Base-by-base conservation (phyloP, 2,329 filamentous ascomycete species). In the Pleurostoma richardsiae region DNA sequence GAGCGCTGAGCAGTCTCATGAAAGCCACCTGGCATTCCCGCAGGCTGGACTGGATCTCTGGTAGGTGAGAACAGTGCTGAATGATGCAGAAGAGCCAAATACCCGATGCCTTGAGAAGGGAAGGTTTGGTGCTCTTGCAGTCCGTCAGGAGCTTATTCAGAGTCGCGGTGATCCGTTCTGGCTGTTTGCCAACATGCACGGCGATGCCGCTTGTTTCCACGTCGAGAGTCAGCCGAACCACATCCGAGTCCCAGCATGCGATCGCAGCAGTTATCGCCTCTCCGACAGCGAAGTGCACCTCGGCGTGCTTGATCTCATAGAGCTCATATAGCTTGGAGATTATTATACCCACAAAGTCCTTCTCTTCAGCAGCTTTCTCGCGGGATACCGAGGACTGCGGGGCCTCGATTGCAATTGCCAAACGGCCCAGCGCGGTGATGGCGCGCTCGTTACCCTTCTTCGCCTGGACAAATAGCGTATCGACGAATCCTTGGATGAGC, bases 61-160 rank as follows among this genome's bases (percentile, higher is more conserved):
- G 62, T n/a, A 90, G 71, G 53, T 91, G 84, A 0, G 90, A 90
- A 61, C 90, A 95, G 64, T 94, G 90, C 60, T 96, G 90, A 6
- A 97, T 84, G 3, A 97, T 69, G 59, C 87, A 95, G 49, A 97
- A 84, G 0, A 97, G 77, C 94, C 94, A 97, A 56, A 99, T 95
- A 0, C 90, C 90, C 0, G 91, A 92, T 3, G 92, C 90, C 62
- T 96, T 96, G 56, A 90, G 84, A 4, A 96, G 72, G 0, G 90
- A 87, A 1, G 94, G 94, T 59, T 96, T 96, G 0, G 89, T 90
- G 6, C 85, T 82, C 57, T 86, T 85, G 68, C 87, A 94, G 57
- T 94, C 86, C 3, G 71, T 70, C 41, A 97, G 74, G 2, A 95
- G 77, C 59, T 85, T 90, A 49, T 88, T 79, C 4, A 95, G 69